Percentiles rank a stretch among this genome's conserved stretches.
Conservation (phyloP, 2,329 filamentous ascomycete species). For the Monilinia aucupariae region DNA sequence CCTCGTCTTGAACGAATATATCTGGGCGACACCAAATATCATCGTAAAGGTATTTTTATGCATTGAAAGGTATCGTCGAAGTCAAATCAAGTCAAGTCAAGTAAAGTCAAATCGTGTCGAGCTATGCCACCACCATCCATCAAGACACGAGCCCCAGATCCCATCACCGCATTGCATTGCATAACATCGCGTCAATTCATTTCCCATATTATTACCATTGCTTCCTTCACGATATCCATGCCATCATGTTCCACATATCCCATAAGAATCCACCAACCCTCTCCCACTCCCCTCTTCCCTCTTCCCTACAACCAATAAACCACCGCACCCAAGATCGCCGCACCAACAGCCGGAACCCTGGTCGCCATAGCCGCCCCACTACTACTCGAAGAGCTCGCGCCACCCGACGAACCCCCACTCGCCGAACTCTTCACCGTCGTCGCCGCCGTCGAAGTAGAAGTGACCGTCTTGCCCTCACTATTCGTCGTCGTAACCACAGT, state of each 20-base stretch:
- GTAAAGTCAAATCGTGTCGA: no score
- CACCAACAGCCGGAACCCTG: not conserved
- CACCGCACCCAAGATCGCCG: not conserved
- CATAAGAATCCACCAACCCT: not conserved
- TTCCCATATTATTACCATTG: not conserved
- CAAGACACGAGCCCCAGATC: not conserved
- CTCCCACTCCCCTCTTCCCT: no score
- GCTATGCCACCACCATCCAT: not conserved
- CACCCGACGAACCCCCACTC: not conserved
- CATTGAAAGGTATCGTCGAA: not conserved
- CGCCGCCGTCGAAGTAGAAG: not conserved
- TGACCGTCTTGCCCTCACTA: not conserved
- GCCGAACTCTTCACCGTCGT: not conserved
- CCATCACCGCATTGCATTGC: not conserved
- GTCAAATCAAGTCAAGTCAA: no score
- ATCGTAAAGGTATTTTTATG: not conserved
- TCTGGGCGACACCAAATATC: not conserved
- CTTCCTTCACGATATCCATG: not conserved
- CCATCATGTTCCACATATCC: not conserved
- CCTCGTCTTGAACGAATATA: no score
- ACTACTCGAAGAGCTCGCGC: not conserved
- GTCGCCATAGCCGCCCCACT: not conserved
- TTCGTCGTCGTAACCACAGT: not conserved
- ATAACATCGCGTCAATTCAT: not conserved
- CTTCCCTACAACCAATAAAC: conserved; percentile 6